These are phyloP conservation scores for Adansonia digitata DNA, from an alignment of 345 rosid genomes.

Conservation along the genomic window DNA sequence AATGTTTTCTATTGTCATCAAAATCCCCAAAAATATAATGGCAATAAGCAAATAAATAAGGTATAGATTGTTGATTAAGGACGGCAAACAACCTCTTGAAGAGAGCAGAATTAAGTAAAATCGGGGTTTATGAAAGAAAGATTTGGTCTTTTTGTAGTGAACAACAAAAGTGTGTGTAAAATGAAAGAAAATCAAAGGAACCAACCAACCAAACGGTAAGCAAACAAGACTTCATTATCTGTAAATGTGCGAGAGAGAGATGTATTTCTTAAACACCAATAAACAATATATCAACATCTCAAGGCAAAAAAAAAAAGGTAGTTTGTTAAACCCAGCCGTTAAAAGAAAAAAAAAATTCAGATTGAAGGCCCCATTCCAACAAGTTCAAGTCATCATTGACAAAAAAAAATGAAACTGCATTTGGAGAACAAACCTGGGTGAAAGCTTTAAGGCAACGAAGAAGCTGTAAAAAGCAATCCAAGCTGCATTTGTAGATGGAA, in stretches of 20 bases:
- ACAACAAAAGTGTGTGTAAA: background rate
- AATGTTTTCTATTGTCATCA: background rate
- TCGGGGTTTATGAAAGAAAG: background rate
- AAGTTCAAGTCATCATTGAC: background rate
- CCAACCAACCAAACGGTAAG: background rate
- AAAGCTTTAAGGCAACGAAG: background rate
- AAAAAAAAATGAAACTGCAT: background rate
- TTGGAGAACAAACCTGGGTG: constrained; percentile 1
- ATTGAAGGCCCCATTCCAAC: too few species aligned
- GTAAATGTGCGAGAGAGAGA: background rate
- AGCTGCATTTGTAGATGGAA: background rate
- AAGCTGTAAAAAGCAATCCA: background rate
- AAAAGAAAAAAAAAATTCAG: background rate
- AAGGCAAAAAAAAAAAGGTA: background rate
- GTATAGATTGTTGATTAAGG: background rate
- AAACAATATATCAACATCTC: background rate
- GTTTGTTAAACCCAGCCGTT: background rate
- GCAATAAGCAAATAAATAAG: too few species aligned
- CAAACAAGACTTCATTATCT: background rate
- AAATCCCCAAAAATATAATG: too few species aligned
- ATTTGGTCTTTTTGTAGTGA: background rate
- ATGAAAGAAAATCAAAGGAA: background rate
- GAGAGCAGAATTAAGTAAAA: background rate
- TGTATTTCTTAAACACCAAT: background rate
- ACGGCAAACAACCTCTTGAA: background rate